Percentiles rank a stretch among this genome's conserved stretches.
These are phyloP conservation scores for Wickerhamiella azyma DNA, from an alignment of 805 yeast species.

Conservation along the genomic window DNA sequence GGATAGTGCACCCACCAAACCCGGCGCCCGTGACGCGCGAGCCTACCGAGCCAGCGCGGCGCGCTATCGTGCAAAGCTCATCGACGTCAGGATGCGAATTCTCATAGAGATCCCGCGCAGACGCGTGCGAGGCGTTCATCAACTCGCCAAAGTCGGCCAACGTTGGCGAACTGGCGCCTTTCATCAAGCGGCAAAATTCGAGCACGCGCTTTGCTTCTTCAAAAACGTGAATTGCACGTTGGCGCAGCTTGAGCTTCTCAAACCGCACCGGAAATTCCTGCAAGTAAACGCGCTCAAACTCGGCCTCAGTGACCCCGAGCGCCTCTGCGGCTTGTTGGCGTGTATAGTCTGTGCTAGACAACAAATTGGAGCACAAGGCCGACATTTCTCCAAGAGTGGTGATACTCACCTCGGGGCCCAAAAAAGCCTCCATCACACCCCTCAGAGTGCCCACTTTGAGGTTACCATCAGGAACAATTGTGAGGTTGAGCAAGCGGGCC, in stretches of 20 bases:
- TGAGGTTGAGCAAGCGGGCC: constrained; percentile 33
- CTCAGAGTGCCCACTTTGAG: constrained; percentile 45
- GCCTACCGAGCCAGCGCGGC: constrained; percentile 44
- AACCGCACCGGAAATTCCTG: constrained; percentile 44
- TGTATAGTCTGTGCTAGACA: constrained; percentile 34
- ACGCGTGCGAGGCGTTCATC: constrained; percentile 46
- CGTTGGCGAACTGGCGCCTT: constrained; percentile 23
- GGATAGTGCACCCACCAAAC: constrained; percentile 65
- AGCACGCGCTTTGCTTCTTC: constrained; percentile 48
- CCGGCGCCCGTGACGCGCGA: constrained; percentile 72
- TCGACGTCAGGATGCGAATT: constrained; percentile 47
- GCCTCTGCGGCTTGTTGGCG: constrained; percentile 34
- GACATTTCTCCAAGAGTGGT: constrained; percentile 30
- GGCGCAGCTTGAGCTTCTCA: constrained; percentile 40
- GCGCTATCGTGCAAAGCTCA: constrained; percentile 39
- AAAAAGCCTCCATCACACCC: constrained; percentile 46
- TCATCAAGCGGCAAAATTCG: constrained; percentile 33
- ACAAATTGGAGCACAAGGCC: constrained; percentile 33
- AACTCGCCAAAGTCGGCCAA: constrained; percentile 36
- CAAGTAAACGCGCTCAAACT: constrained; percentile 35
- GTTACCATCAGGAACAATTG: constrained; percentile 36
- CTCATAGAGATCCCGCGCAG: constrained; percentile 36
- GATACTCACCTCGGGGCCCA: constrained; percentile 25
- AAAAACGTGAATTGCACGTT: constrained; percentile 49
- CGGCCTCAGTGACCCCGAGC: constrained; percentile 31